Percentiles rank a stretch among this genome's conserved stretches.
Evolutionary conservation across 129 eudicot genomes (phyloP).

Genomic region (Artemisia annua): DNA sequence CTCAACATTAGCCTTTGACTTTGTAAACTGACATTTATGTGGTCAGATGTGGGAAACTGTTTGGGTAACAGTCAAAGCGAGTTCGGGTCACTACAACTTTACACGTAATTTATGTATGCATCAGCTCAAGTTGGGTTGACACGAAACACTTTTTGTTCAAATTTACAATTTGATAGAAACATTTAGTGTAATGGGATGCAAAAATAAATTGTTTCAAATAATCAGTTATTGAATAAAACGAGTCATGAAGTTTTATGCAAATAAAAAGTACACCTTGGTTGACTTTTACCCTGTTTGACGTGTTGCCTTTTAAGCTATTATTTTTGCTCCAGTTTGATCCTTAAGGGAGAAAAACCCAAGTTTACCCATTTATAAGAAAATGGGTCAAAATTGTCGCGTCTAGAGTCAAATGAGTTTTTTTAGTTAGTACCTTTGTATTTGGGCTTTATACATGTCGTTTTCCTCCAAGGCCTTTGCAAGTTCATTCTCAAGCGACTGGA

Average conservation of each 20-base stretch:
- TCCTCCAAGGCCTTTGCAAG: slow-evolving; percentile 70
- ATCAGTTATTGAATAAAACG: neutral
- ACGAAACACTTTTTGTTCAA: neutral
- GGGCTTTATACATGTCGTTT: slow-evolving; percentile 60
- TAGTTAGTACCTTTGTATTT: slow-evolving; percentile 45
- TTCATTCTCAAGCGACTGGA: slow-evolving; percentile 49
- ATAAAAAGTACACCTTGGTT: neutral
- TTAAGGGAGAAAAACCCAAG: neutral
- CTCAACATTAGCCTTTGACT: slow-evolving; percentile 4
- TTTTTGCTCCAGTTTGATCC: neutral
- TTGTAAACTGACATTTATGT: slow-evolving; percentile 6
- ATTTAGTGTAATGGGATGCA: neutral
- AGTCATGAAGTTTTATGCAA: neutral
- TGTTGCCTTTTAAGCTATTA: neutral
- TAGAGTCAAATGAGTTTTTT: slow-evolving; percentile 7
- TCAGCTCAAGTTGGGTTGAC: too few relatives aligned
- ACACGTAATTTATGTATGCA: too few relatives aligned
- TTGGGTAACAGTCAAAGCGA: neutral
- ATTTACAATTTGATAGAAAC: neutral
- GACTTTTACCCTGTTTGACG: slow-evolving; percentile 1
- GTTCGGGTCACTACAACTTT: neutral
- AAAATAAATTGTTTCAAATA: neutral
- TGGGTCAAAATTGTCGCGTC: neutral
- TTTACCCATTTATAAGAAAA: slow-evolving; percentile 6
- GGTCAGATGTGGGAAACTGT: neutral